A percentile compares a stretch with the other conserved stretches of the same genome.
phyloP scores from a whole-genome alignment of 345 rosid species.

The Syzygium aqueum region DNA sequence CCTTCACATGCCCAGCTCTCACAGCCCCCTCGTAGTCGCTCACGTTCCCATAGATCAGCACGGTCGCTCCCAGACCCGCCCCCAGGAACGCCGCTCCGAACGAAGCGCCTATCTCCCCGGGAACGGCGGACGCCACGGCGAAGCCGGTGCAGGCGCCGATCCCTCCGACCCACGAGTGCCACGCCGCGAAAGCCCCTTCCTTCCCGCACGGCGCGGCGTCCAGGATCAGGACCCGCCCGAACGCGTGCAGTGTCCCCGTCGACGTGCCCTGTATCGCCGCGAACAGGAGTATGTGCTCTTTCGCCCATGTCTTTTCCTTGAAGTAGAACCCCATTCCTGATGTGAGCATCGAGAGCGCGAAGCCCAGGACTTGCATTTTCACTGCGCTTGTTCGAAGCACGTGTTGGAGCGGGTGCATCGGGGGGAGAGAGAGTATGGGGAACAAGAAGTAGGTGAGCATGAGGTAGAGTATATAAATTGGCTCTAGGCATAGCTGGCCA shows the following conservation, averaged over 20 bases:
- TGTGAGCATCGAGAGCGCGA: constrained; percentile 1
- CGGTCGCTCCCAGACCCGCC: background rate
- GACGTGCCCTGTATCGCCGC: constrained; percentile 7
- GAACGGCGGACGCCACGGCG: background rate
- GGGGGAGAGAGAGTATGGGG: constrained; percentile 7
- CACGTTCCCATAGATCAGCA: constrained; percentile 7
- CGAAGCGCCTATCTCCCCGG: background rate
- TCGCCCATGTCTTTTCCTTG: background rate
- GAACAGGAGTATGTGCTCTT: background rate
- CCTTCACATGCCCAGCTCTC: constrained; percentile 6
- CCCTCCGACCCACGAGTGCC: constrained; percentile 10
- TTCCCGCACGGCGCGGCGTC: constrained; percentile 10
- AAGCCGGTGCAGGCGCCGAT: constrained; percentile 6
- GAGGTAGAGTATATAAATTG: background rate
- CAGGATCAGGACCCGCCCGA: constrained; percentile 5
- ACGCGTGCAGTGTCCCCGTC: constrained; percentile 3
- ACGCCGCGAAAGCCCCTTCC: constrained; percentile 11
- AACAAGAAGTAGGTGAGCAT: constrained; percentile 8
- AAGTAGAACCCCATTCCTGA: constrained; percentile 11
- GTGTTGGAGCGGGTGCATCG: constrained; percentile 10
- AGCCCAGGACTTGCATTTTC: constrained; percentile 11
- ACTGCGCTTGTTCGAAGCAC: background rate
- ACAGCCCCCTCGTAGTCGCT: constrained; percentile 5
- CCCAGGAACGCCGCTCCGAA: background rate
- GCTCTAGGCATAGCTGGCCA: constrained; percentile 6